Evolutionary conservation across 805 yeast genomes (phyloP), one percentile per base, ranked within the genome.

Genomic region (Clavispora vitiphila): DNA sequence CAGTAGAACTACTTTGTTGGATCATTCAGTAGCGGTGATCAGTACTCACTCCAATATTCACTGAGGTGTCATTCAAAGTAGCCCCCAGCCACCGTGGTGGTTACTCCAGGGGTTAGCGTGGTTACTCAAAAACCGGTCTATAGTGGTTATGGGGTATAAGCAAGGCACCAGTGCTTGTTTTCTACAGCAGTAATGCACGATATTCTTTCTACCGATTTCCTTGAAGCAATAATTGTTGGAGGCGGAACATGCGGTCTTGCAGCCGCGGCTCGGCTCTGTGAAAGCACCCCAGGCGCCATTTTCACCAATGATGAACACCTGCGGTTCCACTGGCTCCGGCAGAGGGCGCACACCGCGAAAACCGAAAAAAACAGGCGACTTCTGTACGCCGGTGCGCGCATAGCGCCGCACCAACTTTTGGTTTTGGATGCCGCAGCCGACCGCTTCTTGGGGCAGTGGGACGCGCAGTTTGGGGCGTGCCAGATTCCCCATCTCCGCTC

Each of bases 241-340:
- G 74, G 73, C 3, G 76, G 77, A 1, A 68, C 76, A 2, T 69
- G 74, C 51, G 72, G 71, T 1, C 53, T 71, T 4, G 74, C 76
- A 0, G 56, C 56, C 7, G 58, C 71, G 8, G 61, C 76, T 6
- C 51, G 76, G 38, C 56, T 71, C 27, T 67, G 74, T 45, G 76
- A 71, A 49, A 54, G 53, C 15, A 59, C 61, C 20, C 74, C 76
- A 1, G 69, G 69, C 2, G 64, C 74, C 3, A 58, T 70, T 9
- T 71, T 56, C 51, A 65, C 73, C n/a, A 75, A 72, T 37, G 72
- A 64, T 25, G 76, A 71, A 38, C 76, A 70, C 46, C 74, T 69
- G 48, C 47, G 76, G 34, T 69, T 70, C 54, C 74, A 67, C 38
- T 71, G 75, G 76, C 55, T 70, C 29, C 58, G 51, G 32, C 62